Percentiles rank a stretch among this genome's conserved stretches.
Conservation (phyloP, 1,284 basidiomycete genomes). For the Boletus mariae region DNA sequence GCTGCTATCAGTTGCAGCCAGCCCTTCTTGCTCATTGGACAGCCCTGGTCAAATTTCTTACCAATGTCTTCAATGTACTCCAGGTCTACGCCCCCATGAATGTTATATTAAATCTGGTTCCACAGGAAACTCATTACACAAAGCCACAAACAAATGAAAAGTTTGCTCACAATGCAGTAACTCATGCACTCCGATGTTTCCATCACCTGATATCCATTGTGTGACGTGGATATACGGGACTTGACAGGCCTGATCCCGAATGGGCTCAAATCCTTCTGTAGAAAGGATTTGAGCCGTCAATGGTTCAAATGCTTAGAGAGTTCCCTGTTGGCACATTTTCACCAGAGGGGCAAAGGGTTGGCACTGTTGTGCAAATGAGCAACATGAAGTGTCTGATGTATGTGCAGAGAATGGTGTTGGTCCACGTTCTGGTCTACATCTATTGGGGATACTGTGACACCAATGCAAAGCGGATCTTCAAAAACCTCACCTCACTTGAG, state of each 20-base stretch:
- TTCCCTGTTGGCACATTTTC: constrained; percentile 5
- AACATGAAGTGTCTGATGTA: not conserved
- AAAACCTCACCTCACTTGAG: not conserved
- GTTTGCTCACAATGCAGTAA: not conserved
- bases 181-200: constrained; percentile 2
- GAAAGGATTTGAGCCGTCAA: constrained; percentile 4
- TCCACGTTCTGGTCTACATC: constrained; percentile 4
- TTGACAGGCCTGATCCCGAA: not conserved
- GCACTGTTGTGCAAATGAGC: not conserved
- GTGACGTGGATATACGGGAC: not conserved
- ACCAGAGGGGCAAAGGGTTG: not conserved
- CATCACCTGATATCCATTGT: constrained; percentile 3
- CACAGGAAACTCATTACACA: not conserved
- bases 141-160: not conserved
- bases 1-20: no score
- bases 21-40: no score
- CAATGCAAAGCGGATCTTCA: not conserved
- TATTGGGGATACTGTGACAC: not conserved
- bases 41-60: constrained; percentile 1
- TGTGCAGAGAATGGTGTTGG: not conserved
- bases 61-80: not conserved
- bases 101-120: constrained; percentile 1
- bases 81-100: constrained; percentile 1
- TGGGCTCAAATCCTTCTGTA: constrained; percentile 1
- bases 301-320: constrained; percentile 9